Base-by-base conservation (phyloP, 805 yeast species). In the Kuraishia cidri region DNA sequence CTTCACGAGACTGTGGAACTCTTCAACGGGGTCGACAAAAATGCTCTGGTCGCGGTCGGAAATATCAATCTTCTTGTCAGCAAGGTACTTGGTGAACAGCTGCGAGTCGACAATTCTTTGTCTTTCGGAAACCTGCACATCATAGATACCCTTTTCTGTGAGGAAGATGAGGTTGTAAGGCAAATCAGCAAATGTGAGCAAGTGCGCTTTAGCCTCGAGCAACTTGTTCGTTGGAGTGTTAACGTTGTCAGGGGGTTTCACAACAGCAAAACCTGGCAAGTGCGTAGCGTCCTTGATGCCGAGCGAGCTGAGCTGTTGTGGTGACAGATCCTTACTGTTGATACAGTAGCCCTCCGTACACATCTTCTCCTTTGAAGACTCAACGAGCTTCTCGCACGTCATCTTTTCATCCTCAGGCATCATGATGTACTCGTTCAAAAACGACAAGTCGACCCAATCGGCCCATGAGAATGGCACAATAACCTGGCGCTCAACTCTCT, bases 381-480 rank as follows among this genome's bases (percentile, higher is more conserved):
- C 33, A 11, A 31, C 15, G 5, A 31, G 28, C n/a, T 31, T 15
- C 20, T 24, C 14, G 13, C 33, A 31, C 6, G 17, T 31, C 13
- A 24, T 24, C 32, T 29, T 29, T 20, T 21, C n/a, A 4, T 31
- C 24, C 11, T 38, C 51, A 2, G 35, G 66, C 51, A 15, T 17
- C 14, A 11, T 9, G 5, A 63, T 39, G 29, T 47, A 52, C 22
- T 45, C 46, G 38, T 69, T 64, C 28, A 72, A 46, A 11, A 43
- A 37, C 1, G 68, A 53, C 33, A 70, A 39, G 47, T 72, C 76
- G 5, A 65, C 61, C 77, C 77, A 72, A 39, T 72, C 78, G 7
- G 63, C 55, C 78, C 78, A 72, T 32, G 68, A 60, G 40, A 72
- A 72, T 6, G 60, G 60, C 2, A 54, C 37, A 12, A 14, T 14